phyloP scores from a whole-genome alignment of 2,329 filamentous ascomycete species.

The Paracoccidioides brasiliensis region DNA sequence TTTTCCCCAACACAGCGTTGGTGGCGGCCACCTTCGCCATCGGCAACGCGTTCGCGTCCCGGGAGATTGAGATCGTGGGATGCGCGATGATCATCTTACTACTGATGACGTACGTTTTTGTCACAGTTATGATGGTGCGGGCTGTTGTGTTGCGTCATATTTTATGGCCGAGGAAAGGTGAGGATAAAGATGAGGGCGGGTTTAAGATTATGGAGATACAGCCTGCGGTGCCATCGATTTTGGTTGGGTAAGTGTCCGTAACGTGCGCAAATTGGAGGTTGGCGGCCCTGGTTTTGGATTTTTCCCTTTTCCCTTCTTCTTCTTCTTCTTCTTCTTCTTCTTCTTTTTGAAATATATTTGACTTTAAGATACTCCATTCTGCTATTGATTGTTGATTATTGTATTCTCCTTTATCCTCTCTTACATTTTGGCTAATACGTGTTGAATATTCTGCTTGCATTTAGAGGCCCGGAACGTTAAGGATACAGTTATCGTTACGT shows the following conservation, averaged over 20 bases:
- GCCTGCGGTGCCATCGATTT: slow-evolving; percentile 6
- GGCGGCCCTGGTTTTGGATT: not conserved
- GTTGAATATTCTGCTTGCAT: not conserved
- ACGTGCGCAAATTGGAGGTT: not conserved
- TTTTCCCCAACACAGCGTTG: slow-evolving; percentile 68
- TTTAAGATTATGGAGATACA: slow-evolving; percentile 32
- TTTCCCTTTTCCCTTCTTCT: not conserved
- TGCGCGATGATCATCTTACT: slow-evolving; percentile 54
- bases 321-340: not conserved
- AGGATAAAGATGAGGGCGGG: slow-evolving; percentile 49
- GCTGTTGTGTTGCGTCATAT: slow-evolving; percentile 55
- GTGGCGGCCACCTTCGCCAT: slow-evolving; percentile 61
- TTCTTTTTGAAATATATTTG: not conserved
- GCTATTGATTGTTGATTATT: not conserved
- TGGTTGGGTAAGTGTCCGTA: not conserved
- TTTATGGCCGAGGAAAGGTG: slow-evolving; percentile 63
- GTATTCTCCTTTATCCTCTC: not conserved
- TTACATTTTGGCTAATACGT: not conserved
- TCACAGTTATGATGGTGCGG: slow-evolving; percentile 57
- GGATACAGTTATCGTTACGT: too few species aligned
- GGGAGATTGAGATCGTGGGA: slow-evolving; percentile 52
- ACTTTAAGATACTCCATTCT: not conserved
- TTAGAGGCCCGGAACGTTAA: not conserved
- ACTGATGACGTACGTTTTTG: slow-evolving; percentile 53
- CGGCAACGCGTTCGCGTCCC: slow-evolving; percentile 46